phyloP scores from a whole-genome alignment of 1,139 yeast genomes.

The Geotrichum candidum region DNA sequence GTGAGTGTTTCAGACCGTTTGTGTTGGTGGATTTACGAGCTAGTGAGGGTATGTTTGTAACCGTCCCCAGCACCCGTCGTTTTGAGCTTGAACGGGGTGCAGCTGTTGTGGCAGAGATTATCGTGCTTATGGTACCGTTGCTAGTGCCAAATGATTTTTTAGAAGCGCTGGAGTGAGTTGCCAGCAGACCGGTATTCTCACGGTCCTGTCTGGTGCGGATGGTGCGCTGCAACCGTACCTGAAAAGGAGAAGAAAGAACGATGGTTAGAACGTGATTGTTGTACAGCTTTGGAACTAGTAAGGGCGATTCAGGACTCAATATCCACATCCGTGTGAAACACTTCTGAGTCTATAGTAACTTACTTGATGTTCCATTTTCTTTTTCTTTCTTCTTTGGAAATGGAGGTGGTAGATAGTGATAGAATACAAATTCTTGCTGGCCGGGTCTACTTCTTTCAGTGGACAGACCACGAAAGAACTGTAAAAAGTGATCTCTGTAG shows the following conservation, averaged over 20 bases:
- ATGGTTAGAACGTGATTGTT: neutral
- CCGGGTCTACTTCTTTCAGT: neutral
- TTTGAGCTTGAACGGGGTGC: neutral
- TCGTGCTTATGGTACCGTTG: neutral
- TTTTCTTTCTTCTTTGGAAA: neutral
- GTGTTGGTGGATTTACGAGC: neutral
- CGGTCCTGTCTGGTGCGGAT: neutral
- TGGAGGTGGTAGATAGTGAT: neutral
- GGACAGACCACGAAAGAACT: neutral
- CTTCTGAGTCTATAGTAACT: neutral
- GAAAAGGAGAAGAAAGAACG: neutral
- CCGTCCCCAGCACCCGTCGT: constrained; percentile 8
- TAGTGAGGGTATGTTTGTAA: constrained; percentile 9
- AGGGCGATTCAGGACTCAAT: no score
- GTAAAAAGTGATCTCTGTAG: neutral
- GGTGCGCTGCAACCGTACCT: neutral
- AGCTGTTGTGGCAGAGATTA: neutral
- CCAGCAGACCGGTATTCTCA: neutral
- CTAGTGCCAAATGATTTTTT: neutral
- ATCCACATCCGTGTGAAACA: neutral
- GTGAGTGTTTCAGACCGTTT: neutral
- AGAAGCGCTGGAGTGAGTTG: neutral
- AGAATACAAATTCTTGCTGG: neutral
- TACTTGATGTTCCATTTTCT: neutral
- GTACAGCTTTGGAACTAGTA: neutral